Conservation (phyloP, 2,329 filamentous ascomycete genomes). For the Hymenoscyphus albidus region DNA sequence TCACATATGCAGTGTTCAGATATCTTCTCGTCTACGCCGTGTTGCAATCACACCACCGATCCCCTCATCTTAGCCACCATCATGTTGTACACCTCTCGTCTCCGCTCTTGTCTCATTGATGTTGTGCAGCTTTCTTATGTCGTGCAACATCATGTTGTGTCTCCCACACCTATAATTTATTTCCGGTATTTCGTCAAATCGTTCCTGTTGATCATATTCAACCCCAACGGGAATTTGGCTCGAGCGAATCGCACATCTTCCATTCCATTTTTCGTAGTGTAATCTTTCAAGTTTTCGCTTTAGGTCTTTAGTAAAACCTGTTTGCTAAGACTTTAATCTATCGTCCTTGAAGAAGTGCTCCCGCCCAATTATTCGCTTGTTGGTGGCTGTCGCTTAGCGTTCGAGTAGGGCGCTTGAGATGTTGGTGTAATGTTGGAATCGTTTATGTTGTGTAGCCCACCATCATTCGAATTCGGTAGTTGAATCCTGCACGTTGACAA, state of each 20-base stretch:
- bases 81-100: background rate
- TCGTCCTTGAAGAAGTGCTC: background rate
- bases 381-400: background rate
- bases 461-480: background rate
- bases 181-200: background rate
- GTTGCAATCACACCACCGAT: background rate
- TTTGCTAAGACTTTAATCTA: background rate
- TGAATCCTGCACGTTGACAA: background rate
- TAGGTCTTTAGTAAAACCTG: background rate
- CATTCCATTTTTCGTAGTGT: background rate
- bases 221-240: background rate
- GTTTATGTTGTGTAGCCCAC: background rate
- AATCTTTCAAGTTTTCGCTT: background rate
- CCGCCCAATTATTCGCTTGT: background rate
- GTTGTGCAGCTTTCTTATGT: background rate
- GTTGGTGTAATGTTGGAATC: slow-evolving; percentile 1
- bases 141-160: background rate
- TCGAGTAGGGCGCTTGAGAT: background rate
- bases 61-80: background rate
- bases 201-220: background rate
- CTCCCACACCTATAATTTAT: background rate
- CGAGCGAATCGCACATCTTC: background rate
- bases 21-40: background rate
- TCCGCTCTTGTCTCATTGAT: background rate
- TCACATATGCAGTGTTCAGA: background rate